Base-by-base conservation (phyloP, 2,329 filamentous ascomycete species). In the Fusarium anthophilum region DNA sequence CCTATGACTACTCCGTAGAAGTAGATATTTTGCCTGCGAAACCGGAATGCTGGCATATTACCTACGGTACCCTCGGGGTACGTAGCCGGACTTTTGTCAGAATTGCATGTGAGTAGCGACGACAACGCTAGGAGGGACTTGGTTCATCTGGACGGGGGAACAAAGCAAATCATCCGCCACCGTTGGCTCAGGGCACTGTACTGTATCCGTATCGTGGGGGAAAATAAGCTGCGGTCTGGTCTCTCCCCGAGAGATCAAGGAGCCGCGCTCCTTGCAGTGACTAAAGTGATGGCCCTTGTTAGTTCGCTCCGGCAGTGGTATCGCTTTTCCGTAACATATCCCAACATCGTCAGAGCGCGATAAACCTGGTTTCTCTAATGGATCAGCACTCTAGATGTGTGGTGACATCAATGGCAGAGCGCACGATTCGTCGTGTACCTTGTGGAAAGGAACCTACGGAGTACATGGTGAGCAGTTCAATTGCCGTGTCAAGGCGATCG, bases 211-310 rank as follows among this genome's bases (percentile, higher is more conserved):
- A 73, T 78, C 76, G 74, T 63, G 76, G 74, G 68, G 76, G 74
- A 65, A 64, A 76, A 75, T 70, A 76, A 76, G 72, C 57, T 66
- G 67, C 48, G n/a, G 48, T 53, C 63, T 56, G 67, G 61, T 47
- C 64, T 24, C 14, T 66, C 54, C 28, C 59, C 41, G 67, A 70
- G 53, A 45, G 45, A 70, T 43, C 55, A 68, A 55, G 45, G 44
- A 44, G 60, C 45, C 28, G 45, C 37, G 44, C 72, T 72, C 75
- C 76, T 56, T 76, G 76, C 69, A 76, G 69, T 51, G 59, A 55
- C 47, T 64, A 60, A 51, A 57, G 48, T 28, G 60, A 45, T 55
- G 60, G 47, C 22, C 47, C 41, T 39, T 56, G 57, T 58, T 62
- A 56, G 56, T 47, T 56, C 17, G 41, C 53, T 54, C 38, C 47